Evolutionary conservation across 2,329 filamentous ascomycete genomes (phyloP).

Genomic region (Penicillium frequentans): DNA sequence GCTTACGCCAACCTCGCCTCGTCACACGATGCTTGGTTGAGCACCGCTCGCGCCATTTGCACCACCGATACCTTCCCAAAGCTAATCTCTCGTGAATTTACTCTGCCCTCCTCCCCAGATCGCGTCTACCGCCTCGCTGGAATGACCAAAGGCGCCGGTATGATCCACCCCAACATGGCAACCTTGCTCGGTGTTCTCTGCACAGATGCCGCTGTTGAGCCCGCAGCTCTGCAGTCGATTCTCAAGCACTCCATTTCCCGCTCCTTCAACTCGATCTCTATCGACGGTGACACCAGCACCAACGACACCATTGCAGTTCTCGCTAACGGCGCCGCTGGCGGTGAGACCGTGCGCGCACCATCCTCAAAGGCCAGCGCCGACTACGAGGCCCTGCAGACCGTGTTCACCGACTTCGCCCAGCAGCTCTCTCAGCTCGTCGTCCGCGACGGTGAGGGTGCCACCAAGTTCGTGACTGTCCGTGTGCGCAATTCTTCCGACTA

Average conservation of each 20-base stretch:
- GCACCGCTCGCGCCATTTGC: slow-evolving; percentile 86
- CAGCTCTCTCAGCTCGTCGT: slow-evolving; percentile 91
- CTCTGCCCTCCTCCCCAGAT: slow-evolving; percentile 73
- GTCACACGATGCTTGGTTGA: slow-evolving; percentile 82
- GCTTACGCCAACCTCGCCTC: slow-evolving; percentile 70
- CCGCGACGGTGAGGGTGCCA: slow-evolving; percentile 93
- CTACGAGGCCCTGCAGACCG: slow-evolving; percentile 67
- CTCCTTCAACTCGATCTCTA: slow-evolving; percentile 95
- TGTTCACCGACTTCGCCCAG: slow-evolving; percentile 75
- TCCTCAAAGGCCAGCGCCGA: slow-evolving; percentile 51
- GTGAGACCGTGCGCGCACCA: slow-evolving; percentile 57
- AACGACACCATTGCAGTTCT: slow-evolving; percentile 94
- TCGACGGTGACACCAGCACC: slow-evolving; percentile 95
- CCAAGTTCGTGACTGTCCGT: slow-evolving; percentile 93
- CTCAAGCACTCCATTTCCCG: slow-evolving; percentile 73
- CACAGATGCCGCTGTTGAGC: slow-evolving; percentile 81
- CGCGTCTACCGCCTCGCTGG: slow-evolving; percentile 82
- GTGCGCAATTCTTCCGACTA: slow-evolving; percentile 72
- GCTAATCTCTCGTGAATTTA: slow-evolving; percentile 81
- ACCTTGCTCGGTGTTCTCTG: slow-evolving; percentile 89
- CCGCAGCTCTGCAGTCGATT: slow-evolving; percentile 65
- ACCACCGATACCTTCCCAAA: slow-evolving; percentile 99
- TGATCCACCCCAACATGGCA: slow-evolving; percentile 99
- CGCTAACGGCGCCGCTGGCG: slow-evolving; percentile 91
- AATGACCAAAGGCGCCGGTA: slow-evolving; percentile 96